These are phyloP conservation scores for Globisporangium lucens DNA, from an alignment of 352 stramenopile genomes.

Conservation along the genomic window DNA sequence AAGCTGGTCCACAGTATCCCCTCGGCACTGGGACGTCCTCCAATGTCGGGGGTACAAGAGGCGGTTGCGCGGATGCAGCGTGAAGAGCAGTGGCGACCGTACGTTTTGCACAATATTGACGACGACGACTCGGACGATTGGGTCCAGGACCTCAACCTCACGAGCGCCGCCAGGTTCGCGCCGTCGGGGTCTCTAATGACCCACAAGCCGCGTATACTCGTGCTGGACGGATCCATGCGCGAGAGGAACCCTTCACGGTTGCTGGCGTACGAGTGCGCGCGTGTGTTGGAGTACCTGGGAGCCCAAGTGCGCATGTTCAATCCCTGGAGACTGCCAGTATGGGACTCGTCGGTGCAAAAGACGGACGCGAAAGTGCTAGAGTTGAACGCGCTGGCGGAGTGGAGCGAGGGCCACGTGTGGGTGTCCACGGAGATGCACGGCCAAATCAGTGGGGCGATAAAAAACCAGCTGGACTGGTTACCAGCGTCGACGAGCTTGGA, in stretches of 20 bases:
- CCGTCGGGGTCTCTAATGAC: constrained; percentile 18
- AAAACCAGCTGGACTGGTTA: constrained; percentile 73
- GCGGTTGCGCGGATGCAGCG: background rate
- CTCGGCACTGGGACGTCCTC: background rate
- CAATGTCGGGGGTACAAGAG: background rate
- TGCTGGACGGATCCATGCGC: constrained; percentile 57
- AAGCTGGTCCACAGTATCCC: background rate
- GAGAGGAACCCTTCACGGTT: constrained; percentile 43
- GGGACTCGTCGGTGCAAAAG: constrained; percentile 46
- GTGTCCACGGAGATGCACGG: constrained; percentile 65
- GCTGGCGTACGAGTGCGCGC: constrained; percentile 51
- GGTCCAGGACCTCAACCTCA: constrained; percentile 24
- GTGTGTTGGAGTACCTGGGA: constrained; percentile 45
- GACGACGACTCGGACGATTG: constrained; percentile 18
- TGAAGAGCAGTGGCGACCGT: background rate
- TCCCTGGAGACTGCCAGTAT: constrained; percentile 41
- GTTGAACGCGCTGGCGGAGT: constrained; percentile 47
- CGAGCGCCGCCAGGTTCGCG: constrained; percentile 14
- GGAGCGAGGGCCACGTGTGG: constrained; percentile 65
- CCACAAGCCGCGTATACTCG: constrained; percentile 41
- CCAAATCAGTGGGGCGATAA: constrained; percentile 54
- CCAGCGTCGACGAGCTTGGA: constrained; percentile 51
- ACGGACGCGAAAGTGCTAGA: constrained; percentile 52
- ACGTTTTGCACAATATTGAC: background rate
- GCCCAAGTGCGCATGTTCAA: constrained; percentile 49